Conservation (phyloP, 352 stramenopile genomes). For the Phytophthora fragariaefolia region DNA sequence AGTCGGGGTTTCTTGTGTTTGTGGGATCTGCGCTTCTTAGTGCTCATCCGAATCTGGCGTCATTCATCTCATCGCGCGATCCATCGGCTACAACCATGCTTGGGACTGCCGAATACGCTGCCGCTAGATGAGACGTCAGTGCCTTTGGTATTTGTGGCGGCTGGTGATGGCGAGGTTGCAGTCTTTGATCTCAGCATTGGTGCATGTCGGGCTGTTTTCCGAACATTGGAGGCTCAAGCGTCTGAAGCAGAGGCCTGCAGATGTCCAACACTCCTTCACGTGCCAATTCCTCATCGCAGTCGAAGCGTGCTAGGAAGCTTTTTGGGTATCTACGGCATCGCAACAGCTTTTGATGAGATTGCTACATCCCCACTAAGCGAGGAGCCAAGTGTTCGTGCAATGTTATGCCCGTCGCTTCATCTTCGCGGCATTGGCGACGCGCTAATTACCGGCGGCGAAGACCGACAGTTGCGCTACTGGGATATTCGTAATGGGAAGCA, state of each 20-base stretch:
- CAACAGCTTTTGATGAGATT: conserved; percentile 86
- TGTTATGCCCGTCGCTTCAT: conserved; percentile 89
- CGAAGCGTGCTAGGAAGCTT: conserved; percentile 78
- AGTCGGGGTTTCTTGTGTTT: conserved; percentile 95
- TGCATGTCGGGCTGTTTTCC: conserved; percentile 92
- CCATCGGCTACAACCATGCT: conserved; percentile 86
- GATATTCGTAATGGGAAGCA: conserved; percentile 94
- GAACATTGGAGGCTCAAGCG: conserved; percentile 81
- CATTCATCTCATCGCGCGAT: conserved; percentile 93
- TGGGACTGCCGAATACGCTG: conserved; percentile 82
- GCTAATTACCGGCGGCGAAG: conserved; percentile 95
- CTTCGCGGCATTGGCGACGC: conserved; percentile 81
- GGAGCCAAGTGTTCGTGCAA: conserved; percentile 86
- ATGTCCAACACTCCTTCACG: conserved; percentile 77
- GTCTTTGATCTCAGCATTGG: conserved; percentile 91
- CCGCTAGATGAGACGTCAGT: conserved; percentile 76
- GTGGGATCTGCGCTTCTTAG: conserved; percentile 97
- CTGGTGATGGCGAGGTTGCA: conserved; percentile 92
- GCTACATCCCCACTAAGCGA: conserved; percentile 72
- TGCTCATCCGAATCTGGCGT: conserved; percentile 96
- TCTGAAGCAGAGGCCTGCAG: conserved; percentile 78
- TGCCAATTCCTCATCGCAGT: conserved; percentile 78
- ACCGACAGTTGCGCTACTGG: conserved; percentile 97
- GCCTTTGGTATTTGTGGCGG: conserved; percentile 94
- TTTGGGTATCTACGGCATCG: conserved; percentile 82